Percentiles rank a stretch among this genome's conserved stretches.
Conservation (phyloP, 1,284 basidiomycete species). For the Polyporus tsugae region DNA sequence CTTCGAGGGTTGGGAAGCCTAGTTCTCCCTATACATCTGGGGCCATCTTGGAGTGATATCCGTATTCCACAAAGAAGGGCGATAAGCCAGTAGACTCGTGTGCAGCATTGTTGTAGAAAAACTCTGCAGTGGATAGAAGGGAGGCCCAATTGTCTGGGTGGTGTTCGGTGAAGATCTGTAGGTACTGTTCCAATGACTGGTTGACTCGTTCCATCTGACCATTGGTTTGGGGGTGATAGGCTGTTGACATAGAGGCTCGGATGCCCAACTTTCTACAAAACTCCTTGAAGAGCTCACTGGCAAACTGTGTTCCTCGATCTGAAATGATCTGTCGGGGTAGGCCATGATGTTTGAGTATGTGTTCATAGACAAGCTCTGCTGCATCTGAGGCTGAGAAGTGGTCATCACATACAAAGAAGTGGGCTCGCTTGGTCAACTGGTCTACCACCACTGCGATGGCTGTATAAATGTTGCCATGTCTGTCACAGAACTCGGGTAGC, state of each 20-base stretch:
- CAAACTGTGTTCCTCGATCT: constrained; percentile 48
- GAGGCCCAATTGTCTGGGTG: constrained; percentile 14
- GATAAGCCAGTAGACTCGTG: not conserved
- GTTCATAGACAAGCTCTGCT: not conserved
- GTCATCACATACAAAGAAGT: not conserved
- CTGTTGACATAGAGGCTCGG: constrained; percentile 29
- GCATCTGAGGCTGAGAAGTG: not conserved
- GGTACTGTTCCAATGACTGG: constrained; percentile 39
- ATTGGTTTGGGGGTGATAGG: constrained; percentile 43
- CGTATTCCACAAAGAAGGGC: constrained; percentile 1
- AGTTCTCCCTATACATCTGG: not conserved
- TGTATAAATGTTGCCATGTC: not conserved
- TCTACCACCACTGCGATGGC: not conserved
- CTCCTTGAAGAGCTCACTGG: constrained; percentile 20
- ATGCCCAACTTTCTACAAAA: constrained; percentile 22
- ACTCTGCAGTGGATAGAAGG: constrained; percentile 6
- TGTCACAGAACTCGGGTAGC: not conserved
- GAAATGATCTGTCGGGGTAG: constrained; percentile 44
- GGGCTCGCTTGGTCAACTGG: not conserved
- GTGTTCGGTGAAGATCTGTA: constrained; percentile 27
- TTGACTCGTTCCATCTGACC: constrained; percentile 44
- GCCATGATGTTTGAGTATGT: constrained; percentile 25
- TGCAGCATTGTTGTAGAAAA: constrained; percentile 3
- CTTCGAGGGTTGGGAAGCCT: not conserved
- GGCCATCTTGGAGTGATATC: not conserved